These are phyloP conservation scores for Austroboletus rostrupii DNA, from an alignment of 1,284 basidiomycete genomes.

Conservation along the genomic window DNA sequence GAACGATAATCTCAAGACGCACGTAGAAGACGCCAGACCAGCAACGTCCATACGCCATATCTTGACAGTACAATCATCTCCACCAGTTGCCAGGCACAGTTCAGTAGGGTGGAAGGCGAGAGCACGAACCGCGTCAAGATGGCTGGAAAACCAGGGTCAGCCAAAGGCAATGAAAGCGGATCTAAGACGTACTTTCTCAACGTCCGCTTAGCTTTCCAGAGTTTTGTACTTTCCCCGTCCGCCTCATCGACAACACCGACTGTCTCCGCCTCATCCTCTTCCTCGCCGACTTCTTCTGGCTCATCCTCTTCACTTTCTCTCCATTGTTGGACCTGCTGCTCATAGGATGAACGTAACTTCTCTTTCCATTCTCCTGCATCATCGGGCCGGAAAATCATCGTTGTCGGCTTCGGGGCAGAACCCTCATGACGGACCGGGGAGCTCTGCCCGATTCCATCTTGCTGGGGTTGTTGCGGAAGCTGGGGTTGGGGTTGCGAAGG, in stretches of 20 bases:
- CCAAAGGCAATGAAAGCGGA: conserved; percentile 3
- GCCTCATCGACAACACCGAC: conserved; percentile 63
- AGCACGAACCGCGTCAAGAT: conserved; percentile 89
- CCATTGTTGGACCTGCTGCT: conserved; percentile 47
- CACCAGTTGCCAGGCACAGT: conserved; percentile 82
- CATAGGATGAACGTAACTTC: conserved; percentile 59
- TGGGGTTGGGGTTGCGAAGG: conserved; percentile 23
- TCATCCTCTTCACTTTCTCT: conserved; percentile 47
- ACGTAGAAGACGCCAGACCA: conserved; percentile 68
- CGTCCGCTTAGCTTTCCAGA: conserved; percentile 82
- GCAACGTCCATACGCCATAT: conserved; percentile 86
- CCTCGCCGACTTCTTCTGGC: conserved; percentile 57
- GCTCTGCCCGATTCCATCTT: conserved; percentile 14
- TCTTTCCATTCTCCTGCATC: conserved; percentile 82
- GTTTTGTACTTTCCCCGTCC: conserved; percentile 65
- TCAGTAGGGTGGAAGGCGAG: conserved; percentile 85
- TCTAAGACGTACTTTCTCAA: conserved; percentile 72
- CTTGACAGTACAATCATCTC: conserved; percentile 95
- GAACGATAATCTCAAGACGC: conserved; percentile 32
- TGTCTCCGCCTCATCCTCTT: conserved; percentile 50
- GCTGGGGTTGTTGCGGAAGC: conserved; percentile 30
- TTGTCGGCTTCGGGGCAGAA: conserved; percentile 47
- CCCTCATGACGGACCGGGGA: conserved; percentile 19
- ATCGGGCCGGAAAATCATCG: conserved; percentile 85
- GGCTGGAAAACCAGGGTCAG: conserved; percentile 47